Conservation (phyloP, 305 asterid genomes). For the Solanum hybrid region DNA sequence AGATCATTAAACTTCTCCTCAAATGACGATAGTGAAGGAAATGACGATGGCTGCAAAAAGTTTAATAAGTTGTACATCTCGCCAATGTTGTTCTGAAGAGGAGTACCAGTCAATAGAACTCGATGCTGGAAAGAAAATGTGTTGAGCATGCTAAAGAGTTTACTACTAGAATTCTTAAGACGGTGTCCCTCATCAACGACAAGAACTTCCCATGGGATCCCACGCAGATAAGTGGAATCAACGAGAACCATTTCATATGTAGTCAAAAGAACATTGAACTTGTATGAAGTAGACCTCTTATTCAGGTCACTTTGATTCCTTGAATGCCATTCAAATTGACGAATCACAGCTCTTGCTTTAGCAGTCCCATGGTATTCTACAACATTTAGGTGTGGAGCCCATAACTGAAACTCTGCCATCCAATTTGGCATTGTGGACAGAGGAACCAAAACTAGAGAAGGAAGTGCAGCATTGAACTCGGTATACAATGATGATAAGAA, state of each 20-base stretch:
- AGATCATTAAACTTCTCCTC: slow-evolving; percentile 94
- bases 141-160: slow-evolving; percentile 83
- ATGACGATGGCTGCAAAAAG: slow-evolving; percentile 83
- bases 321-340: slow-evolving; percentile 96
- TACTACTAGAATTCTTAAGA: slow-evolving; percentile 79
- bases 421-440: slow-evolving; percentile 98
- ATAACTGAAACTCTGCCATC: slow-evolving; percentile 87
- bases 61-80: slow-evolving; percentile 96
- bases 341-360: slow-evolving; percentile 68
- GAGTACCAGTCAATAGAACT: slow-evolving; percentile 91
- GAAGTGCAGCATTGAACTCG: slow-evolving; percentile 75
- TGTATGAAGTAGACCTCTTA: slow-evolving; percentile 54
- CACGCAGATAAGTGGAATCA: slow-evolving; percentile 76
- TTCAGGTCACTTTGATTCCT: slow-evolving; percentile 30
- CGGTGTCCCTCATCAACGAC: slow-evolving; percentile 99
- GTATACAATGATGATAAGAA: slow-evolving; percentile 72
- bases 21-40: slow-evolving; percentile 83
- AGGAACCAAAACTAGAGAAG: slow-evolving; percentile 96
- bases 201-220: slow-evolving; percentile 99
- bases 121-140: slow-evolving; percentile 91
- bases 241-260: slow-evolving; percentile 93
- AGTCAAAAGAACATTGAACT: slow-evolving; percentile 87
- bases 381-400: slow-evolving; percentile 95
- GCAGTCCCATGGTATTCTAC: slow-evolving; percentile 96
- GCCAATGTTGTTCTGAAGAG: slow-evolving; percentile 95